Percentiles rank a stretch among this genome's conserved stretches.
phyloP scores from a whole-genome alignment of 768 basidiomycete species.

The Albatrellus ellisii region DNA sequence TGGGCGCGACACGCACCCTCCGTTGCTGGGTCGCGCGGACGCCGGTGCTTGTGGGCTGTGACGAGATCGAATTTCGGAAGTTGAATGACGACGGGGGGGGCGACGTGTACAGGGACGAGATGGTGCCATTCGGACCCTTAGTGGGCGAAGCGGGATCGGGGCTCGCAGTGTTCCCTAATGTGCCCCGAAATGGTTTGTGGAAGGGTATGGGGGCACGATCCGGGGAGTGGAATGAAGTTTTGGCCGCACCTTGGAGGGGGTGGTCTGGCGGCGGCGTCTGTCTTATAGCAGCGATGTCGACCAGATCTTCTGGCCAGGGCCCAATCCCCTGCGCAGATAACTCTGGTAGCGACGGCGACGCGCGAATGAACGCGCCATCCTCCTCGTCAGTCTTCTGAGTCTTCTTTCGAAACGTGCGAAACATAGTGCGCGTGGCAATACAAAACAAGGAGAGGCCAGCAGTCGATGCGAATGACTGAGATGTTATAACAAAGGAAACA shows the following conservation, averaged over 20 bases:
- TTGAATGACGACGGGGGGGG: conserved; percentile 48
- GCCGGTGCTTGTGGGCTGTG: conserved; percentile 25
- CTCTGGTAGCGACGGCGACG: conserved; percentile 75
- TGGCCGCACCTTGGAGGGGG: conserved; percentile 52
- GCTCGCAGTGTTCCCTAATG: conserved; percentile 3
- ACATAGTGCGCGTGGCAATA: conserved; percentile 33
- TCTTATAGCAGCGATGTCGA: conserved; percentile 57
- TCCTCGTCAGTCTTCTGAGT: conserved; percentile 36
- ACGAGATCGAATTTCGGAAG: conserved; percentile 24
- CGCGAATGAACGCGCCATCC: conserved; percentile 32
- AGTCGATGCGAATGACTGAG: conserved; percentile 15
- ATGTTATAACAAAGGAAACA: conserved; percentile 14
- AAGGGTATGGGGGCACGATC: conserved; percentile 51
- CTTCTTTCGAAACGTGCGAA: conserved; percentile 58
- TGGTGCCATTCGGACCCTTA: conserved; percentile 36
- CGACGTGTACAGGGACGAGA: conserved; percentile 62
- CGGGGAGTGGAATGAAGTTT: conserved; percentile 46
- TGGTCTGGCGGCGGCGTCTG: conserved; percentile 25
- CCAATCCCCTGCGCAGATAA: conserved; percentile 59
- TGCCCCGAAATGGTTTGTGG: conserved; percentile 66
- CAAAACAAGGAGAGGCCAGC: conserved; percentile 4
- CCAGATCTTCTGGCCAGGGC: conserved; percentile 79
- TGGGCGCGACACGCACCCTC: conserved; percentile 51
- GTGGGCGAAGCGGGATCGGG: too few relatives aligned
- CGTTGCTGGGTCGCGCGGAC: conserved; percentile 53